phyloP scores from a whole-genome alignment of 2,329 filamentous ascomycete species.

The Xylaria sp. region DNA sequence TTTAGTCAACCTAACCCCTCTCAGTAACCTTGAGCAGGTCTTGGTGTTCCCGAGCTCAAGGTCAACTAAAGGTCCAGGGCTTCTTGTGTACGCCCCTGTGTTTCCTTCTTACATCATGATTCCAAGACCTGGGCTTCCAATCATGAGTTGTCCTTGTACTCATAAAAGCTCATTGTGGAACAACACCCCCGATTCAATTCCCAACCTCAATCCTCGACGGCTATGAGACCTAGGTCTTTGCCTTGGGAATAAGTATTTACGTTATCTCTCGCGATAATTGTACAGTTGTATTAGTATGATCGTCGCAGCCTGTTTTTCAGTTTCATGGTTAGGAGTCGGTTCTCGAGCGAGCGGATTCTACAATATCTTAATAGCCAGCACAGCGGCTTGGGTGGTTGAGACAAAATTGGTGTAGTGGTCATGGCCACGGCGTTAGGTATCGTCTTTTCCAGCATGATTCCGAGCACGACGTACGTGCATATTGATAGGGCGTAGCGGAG shows the following conservation, averaged over 20 bases:
- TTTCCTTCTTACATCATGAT: background rate
- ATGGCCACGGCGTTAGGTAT: constrained; percentile 44
- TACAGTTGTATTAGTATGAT: constrained; percentile 46
- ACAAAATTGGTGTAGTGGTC: constrained; percentile 47
- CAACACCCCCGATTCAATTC: background rate
- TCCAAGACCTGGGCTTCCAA: background rate
- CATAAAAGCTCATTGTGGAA: background rate
- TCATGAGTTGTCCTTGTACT: background rate
- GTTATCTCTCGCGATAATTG: constrained; percentile 24
- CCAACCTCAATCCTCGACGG: constrained; percentile 10
- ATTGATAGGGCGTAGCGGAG: constrained; percentile 21
- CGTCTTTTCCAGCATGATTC: constrained; percentile 45
- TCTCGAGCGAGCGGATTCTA: constrained; percentile 44
- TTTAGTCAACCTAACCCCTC: constrained; percentile 37
- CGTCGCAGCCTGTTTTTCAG: constrained; percentile 41
- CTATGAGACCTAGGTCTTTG: background rate
- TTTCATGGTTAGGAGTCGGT: constrained; percentile 44
- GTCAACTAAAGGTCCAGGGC: background rate
- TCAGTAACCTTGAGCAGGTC: constrained; percentile 36
- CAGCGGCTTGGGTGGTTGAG: constrained; percentile 41
- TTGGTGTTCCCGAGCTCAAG: background rate
- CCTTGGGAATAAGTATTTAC: constrained; percentile 8
- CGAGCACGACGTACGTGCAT: constrained; percentile 39
- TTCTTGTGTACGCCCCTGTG: background rate
- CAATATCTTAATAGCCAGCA: constrained; percentile 40